A percentile compares a stretch with the other conserved stretches of the same genome.
These are phyloP conservation scores for Solanum lycopersicoides DNA, from an alignment of 257 asterid species.

Conservation along the genomic window DNA sequence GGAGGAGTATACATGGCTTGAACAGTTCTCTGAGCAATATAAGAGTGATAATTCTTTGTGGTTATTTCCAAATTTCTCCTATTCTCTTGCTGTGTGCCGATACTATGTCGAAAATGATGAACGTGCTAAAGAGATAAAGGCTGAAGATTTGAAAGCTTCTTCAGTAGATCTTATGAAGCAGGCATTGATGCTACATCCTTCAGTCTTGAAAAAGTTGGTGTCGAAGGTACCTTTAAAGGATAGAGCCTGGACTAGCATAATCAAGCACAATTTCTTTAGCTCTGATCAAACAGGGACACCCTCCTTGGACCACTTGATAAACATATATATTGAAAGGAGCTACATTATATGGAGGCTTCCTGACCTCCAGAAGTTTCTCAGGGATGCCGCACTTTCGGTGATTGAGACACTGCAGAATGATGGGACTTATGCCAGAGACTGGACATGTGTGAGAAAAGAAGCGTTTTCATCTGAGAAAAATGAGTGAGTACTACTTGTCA, in stretches of 20 bases:
- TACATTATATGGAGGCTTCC: conserved; percentile 94
- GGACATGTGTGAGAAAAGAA: conserved; percentile 79
- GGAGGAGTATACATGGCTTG: conserved; percentile 81
- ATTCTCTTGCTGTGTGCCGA: conserved; percentile 72
- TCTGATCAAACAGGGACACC: conserved; percentile 59
- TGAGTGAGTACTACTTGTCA: conserved; percentile 40
- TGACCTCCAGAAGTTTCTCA: conserved; percentile 64
- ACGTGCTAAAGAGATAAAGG: conserved; percentile 7
- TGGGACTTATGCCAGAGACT: conserved; percentile 47
- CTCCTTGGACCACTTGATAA: conserved; percentile 73
- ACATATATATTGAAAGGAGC: conserved; percentile 71
- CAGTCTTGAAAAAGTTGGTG: conserved; percentile 62
- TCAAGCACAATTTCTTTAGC: conserved; percentile 41
- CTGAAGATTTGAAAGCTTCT: conserved; percentile 29
- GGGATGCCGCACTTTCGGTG: conserved; percentile 55
- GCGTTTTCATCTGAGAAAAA: conserved; percentile 74
- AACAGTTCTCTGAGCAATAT: conserved; percentile 67
- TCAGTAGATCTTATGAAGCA: conserved; percentile 83
- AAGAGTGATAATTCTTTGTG: conserved; percentile 66
- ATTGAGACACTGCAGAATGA: conserved; percentile 38
- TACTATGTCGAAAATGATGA: conserved; percentile 51
- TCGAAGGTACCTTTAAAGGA: conserved; percentile 82
- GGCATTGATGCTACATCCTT: conserved; percentile 89
- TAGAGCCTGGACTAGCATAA: conserved; percentile 44
- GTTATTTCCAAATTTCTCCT: conserved; percentile 85